Conservation (phyloP, 768 basidiomycete genomes). For the Agaricus bisporus region DNA sequence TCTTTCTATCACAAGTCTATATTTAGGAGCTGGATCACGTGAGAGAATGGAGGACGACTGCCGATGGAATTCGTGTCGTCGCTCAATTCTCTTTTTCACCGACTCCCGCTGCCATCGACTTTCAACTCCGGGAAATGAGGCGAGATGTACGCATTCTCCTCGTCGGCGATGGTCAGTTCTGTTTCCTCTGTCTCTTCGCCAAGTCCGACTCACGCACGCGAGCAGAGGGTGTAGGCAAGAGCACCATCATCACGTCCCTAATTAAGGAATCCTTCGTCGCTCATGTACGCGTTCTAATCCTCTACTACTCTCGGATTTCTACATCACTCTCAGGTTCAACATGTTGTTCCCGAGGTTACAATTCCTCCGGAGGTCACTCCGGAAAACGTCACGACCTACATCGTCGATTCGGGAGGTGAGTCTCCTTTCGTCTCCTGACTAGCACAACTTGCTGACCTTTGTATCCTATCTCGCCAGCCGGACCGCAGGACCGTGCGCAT, state of each 20-base stretch:
- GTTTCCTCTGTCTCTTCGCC: neutral
- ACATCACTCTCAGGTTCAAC: conserved; percentile 64
- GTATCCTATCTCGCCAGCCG: conserved; percentile 41
- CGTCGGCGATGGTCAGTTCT: conserved; percentile 80
- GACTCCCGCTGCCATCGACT: neutral
- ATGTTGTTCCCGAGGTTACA: conserved; percentile 93
- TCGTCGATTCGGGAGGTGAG: conserved; percentile 92
- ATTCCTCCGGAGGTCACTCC: conserved; percentile 97
- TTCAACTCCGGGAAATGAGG: conserved; percentile 46
- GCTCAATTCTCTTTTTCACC: too few species aligned
- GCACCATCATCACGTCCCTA: conserved; percentile 92
- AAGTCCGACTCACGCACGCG: conserved; percentile 13
- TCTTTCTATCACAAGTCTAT: too few species aligned
- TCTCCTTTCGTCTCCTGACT: conserved; percentile 19
- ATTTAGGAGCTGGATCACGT: too few species aligned
- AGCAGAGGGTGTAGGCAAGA: conserved; percentile 95
- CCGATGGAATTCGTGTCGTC: too few species aligned
- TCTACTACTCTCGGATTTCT: neutral
- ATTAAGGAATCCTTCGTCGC: conserved; percentile 94
- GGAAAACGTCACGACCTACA: conserved; percentile 96
- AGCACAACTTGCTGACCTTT: neutral
- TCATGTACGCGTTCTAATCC: conserved; percentile 46
- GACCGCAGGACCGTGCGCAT: conserved; percentile 79
- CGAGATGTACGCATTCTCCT: conserved; percentile 92
- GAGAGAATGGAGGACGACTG: too few species aligned